Evolutionary conservation across 2,329 filamentous ascomycete genomes (phyloP), one percentile per base, ranked within the genome.

Genomic region (Colletotrichum sansevieriae): DNA sequence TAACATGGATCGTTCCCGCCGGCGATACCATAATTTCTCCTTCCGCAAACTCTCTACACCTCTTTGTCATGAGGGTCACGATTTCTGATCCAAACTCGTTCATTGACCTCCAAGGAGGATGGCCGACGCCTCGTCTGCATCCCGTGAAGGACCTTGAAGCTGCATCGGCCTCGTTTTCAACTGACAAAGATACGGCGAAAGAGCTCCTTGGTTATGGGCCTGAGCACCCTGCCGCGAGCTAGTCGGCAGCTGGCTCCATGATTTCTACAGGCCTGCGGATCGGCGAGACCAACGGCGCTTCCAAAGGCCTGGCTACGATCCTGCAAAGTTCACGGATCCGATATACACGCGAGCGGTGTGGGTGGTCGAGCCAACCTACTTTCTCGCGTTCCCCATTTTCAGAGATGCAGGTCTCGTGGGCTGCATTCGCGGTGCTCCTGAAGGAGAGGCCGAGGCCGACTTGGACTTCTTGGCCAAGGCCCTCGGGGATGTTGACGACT

Each of bases 261-360:
- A 75, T 1, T 90, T 90, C 74, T 95, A 93, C 76, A 20, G 15
- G 33, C 60, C 52, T 88, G 3, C 86, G 93, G 37, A 91, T 97
- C 60, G 92, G 90, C 76, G 91, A 97, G 76, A 93, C 92, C 0
- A 94, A 94, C 47, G 95, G 95, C 15, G 94, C 95, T 3, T 92
- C 89, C 71, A 94, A 97, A 83, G 94, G 91, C 76, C 78, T 97
- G 2, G 93, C 91, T 0, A 91, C 89, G 74, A 81, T 97, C 7
- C 81, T 97, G 57, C 88, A 92, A 77, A 92, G 39, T 97, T 92
- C 76, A 92, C 93, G 0, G 95, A 97, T 77, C 92, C 93, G 1
- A 79, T 83, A 3, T 91, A 90, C 75, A 97, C 95, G 1, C 83
- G 87, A 52, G 88, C 88, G 72, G 84, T 97, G 10, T 97, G 93